phyloP scores from a whole-genome alignment of 805 yeast genomes.

The Metschnikowia sp. region DNA sequence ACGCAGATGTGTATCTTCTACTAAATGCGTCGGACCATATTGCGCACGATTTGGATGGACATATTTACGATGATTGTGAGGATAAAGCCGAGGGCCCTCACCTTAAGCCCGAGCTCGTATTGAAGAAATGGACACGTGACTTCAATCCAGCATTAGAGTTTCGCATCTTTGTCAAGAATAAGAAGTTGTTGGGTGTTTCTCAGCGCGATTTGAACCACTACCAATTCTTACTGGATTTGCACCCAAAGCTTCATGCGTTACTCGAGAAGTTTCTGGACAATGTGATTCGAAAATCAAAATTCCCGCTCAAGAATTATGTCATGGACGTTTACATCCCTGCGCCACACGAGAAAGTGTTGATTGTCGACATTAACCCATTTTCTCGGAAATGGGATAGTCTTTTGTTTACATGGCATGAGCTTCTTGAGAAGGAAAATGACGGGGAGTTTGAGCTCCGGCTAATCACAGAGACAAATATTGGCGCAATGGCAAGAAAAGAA shows the following conservation, averaged over 20 bases:
- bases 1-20: slow-evolving; percentile 74
- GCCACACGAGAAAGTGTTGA: slow-evolving; percentile 60
- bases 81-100: slow-evolving; percentile 19
- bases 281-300: slow-evolving; percentile 26
- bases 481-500: slow-evolving; percentile 75
- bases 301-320: slow-evolving; percentile 43
- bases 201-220: slow-evolving; percentile 88
- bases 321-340: slow-evolving; percentile 82
- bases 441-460: slow-evolving; percentile 55
- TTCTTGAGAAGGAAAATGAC: slow-evolving; percentile 35
- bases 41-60: slow-evolving; percentile 69
- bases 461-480: slow-evolving; percentile 64
- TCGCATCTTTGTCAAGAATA: slow-evolving; percentile 71
- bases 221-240: slow-evolving; percentile 56
- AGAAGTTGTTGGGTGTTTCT: slow-evolving; percentile 64
- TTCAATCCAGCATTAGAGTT: slow-evolving; percentile 91
- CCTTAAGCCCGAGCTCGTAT: slow-evolving; percentile 58
- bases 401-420: slow-evolving; percentile 82
- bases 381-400: slow-evolving; percentile 73
- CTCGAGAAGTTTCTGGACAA: slow-evolving; percentile 56
- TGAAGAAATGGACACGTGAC: slow-evolving; percentile 72
- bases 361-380: slow-evolving; percentile 88
- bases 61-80: slow-evolving; percentile 55
- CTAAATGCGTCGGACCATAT: slow-evolving; percentile 86
- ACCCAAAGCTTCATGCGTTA: slow-evolving; percentile 43